Conservation (phyloP, 495 filamentous ascomycete species). For the Penicillium soppii region DNA sequence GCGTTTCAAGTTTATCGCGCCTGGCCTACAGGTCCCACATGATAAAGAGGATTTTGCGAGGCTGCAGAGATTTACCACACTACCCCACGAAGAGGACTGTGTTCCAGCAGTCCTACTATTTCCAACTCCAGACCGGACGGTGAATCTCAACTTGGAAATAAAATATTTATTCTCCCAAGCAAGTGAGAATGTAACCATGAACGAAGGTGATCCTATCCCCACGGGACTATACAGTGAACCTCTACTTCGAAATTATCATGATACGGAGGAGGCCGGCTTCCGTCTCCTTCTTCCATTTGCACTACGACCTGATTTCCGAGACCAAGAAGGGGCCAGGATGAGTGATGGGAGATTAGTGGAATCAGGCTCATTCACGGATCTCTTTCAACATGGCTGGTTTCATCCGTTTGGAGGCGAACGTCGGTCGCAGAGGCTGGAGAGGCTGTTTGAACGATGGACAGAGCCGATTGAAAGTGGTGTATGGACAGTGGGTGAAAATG, state of each 20-base stretch:
- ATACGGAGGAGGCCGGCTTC: conserved; percentile 21
- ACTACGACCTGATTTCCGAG: conserved; percentile 1
- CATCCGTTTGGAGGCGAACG: conserved; percentile 36
- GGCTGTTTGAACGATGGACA: conserved; percentile 30
- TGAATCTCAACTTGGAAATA: conserved; percentile 20
- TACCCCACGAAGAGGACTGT: conserved; percentile 11
- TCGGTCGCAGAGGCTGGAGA: conserved; percentile 34
- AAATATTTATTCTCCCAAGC: not conserved
- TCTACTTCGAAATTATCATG: not conserved
- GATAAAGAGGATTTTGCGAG: conserved; percentile 21
- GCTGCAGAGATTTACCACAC: conserved; percentile 21
- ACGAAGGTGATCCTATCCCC: conserved; percentile 14
- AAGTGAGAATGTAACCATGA: conserved; percentile 4
- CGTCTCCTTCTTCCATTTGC: conserved; percentile 21
- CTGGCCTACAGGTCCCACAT: conserved; percentile 29
- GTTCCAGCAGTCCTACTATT: conserved; percentile 26
- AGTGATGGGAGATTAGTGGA: conserved; percentile 33
- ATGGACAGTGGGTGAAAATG: conserved; percentile 40
- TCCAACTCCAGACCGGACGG: conserved; percentile 12
- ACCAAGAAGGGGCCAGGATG: conserved; percentile 19
- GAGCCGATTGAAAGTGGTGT: conserved; percentile 36
- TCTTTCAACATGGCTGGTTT: conserved; percentile 40
- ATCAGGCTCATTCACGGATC: conserved; percentile 16
- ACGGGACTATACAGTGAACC: conserved; percentile 20
- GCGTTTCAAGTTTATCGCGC: conserved; percentile 34